These are phyloP conservation scores for Suillus hirtellus DNA, from an alignment of 768 basidiomycete genomes.

Conservation along the genomic window DNA sequence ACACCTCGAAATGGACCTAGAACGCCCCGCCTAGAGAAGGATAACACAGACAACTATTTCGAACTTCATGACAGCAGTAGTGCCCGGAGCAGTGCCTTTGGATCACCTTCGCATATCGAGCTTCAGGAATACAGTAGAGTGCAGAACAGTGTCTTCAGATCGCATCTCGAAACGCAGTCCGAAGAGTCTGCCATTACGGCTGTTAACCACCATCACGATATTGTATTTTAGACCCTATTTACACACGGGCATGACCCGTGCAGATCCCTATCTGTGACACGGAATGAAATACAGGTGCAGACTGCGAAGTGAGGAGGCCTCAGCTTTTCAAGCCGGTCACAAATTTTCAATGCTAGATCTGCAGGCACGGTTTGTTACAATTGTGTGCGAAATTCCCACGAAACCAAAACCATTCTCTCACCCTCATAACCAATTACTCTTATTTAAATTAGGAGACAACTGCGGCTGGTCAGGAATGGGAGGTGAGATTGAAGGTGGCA, in stretches of 20 bases:
- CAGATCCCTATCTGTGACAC: no score
- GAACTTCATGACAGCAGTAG: constrained; percentile 9
- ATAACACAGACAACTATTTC: constrained; percentile 8
- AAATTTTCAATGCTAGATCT: no score
- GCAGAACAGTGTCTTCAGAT: background rate
- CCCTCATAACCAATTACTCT: no score
- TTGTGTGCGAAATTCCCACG: no score
- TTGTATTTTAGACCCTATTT: constrained; percentile 14
- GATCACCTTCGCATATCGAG: constrained; percentile 5
- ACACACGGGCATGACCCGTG: background rate
- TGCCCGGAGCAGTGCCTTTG: background rate
- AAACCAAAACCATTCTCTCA: no score
- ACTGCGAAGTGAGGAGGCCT: no score
- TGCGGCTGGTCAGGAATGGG: no score
- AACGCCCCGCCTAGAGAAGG: constrained; percentile 7
- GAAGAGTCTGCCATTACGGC: constrained; percentile 13
- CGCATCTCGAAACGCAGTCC: constrained; percentile 8
- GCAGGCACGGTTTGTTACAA: no score
- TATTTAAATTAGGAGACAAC: no score
- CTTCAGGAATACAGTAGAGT: constrained; percentile 6
- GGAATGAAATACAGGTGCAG: no score
- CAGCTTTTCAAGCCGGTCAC: no score
- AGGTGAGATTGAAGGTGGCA: no score
- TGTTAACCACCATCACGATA: constrained; percentile 5
- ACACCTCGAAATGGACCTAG: background rate